phyloP scores from a whole-genome alignment of 768 basidiomycete species.

The Hericium rajendrae region DNA sequence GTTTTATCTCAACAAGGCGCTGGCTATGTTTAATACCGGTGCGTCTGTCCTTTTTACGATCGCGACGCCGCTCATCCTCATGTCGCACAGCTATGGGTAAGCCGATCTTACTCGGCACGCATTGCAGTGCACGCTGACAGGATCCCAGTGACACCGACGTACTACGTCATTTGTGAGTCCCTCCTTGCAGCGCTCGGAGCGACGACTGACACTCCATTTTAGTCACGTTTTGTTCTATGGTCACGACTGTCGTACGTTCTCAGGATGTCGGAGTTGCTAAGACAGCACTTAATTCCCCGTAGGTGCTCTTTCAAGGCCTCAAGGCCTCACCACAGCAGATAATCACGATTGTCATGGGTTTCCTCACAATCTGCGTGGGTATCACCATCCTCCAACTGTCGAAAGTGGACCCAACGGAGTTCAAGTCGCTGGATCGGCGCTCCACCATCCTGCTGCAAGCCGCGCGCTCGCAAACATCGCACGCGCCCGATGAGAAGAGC shows the following conservation, averaged over 20 bases:
- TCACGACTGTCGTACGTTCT: constrained; percentile 64
- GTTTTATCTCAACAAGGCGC: constrained; percentile 91
- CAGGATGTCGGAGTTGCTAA: not conserved
- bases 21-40: constrained; percentile 93
- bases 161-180: constrained; percentile 71
- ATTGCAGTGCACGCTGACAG: constrained; percentile 16
- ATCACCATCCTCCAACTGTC: constrained; percentile 95
- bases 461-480: constrained; percentile 59
- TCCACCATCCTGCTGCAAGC: constrained; percentile 88
- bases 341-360: constrained; percentile 85
- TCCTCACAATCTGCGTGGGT: constrained; percentile 84
- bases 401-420: constrained; percentile 78
- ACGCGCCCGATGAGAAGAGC: constrained; percentile 52
- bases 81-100: constrained; percentile 50
- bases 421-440: constrained; percentile 74
- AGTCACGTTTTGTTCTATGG: constrained; percentile 81
- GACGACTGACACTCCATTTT: constrained; percentile 6
- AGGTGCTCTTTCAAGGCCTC: constrained; percentile 88
- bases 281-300: not conserved
- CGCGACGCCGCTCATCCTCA: constrained; percentile 8
- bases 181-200: not conserved
- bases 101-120: constrained; percentile 18
- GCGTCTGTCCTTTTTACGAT: not conserved
- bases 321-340: constrained; percentile 68
- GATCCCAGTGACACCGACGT: constrained; percentile 67